Evolutionary conservation across 345 rosid species (phyloP), one percentile per base, ranked within the genome.

Genomic region (Eutrema yunnanense): DNA sequence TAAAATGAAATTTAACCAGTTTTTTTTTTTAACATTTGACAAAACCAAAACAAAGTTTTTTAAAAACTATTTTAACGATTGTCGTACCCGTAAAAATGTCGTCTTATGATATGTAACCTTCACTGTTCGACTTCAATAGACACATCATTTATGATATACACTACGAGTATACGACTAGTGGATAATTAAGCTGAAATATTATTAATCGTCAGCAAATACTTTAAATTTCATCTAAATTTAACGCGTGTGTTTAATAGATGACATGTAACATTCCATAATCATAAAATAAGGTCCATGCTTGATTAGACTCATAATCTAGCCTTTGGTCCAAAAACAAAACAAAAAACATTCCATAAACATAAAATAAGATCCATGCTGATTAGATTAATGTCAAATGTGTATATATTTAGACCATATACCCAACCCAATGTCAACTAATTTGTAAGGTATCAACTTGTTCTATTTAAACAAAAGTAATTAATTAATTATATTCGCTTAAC

Each of bases 391-490:
- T n/a, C n/a, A n/a, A n/a, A n/a, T n/a, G n/a, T n/a, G n/a, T n/a
- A n/a, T 62, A 46, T 8, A 57, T 22, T 33, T 62, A 37, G 32
- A 51, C 56, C 33, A 49, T 49, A 48, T 26, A 14, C 2, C 13
- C 19, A 71, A 19, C 50, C 53, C 36, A 14, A 72, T 42, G 75
- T 33, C 75, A 62, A 36, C 29, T 53, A 54, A 11, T 22, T 62
- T 72, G 43, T 34, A 42, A 51, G 46, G 69, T 62, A 62, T 62
- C 75, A 62, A 52, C 16, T 71, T 71, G 67, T 49, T 71, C 51
- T 42, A 3, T 62, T 43, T 32, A 19, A 61, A 30, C n/a, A 33
- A 55, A 36, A 48, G 13, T 34, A 4, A 56, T 56, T 34, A 57
- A 57, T 36, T n/a, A 13, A 4, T 27, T 71, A 47, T 11, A 38